These are phyloP conservation scores for Mycosphaerelloides madeirae DNA, from an alignment of 2,329 filamentous ascomycete genomes.

Conservation along the genomic window DNA sequence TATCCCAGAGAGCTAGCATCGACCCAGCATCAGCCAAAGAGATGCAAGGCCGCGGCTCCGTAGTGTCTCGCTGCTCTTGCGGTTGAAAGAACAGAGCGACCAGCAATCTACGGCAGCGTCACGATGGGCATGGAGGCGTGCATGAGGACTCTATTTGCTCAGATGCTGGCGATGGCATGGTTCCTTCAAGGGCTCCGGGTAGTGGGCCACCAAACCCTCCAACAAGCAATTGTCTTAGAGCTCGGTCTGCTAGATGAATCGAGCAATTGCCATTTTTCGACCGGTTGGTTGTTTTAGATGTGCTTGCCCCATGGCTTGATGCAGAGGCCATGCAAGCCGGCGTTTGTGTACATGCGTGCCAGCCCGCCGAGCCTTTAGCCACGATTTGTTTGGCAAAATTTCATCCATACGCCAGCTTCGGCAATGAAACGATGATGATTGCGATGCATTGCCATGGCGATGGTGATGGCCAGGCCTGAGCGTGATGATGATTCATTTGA, in stretches of 20 bases:
- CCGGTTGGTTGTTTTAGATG: not conserved
- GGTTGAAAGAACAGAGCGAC: constrained; percentile 1
- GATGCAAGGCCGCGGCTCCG: constrained; percentile 6
- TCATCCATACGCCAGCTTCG: not conserved
- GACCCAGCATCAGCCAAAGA: constrained; percentile 5
- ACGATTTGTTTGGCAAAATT: not conserved
- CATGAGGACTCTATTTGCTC: constrained; percentile 2
- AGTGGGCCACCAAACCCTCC: not conserved
- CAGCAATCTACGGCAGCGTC: constrained; percentile 2
- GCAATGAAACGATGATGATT: not conserved
- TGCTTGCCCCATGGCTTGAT: constrained; percentile 1
- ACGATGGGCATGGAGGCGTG: constrained; percentile 7
- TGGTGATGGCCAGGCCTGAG: not conserved
- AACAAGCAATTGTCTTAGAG: not conserved
- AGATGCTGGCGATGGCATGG: not conserved
- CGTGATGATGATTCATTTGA: not conserved
- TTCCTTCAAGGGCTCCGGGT: not conserved
- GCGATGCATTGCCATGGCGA: not conserved
- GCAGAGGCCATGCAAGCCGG: not conserved
- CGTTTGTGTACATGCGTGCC: not conserved
- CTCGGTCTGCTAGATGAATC: not conserved
- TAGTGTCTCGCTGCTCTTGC: constrained; percentile 7
- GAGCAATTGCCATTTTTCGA: too few species aligned
- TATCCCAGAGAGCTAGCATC: constrained; percentile 7
- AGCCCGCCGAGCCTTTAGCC: not conserved